phyloP scores from a whole-genome alignment of 148 eudicot genomes.

The Linanthus parryae region DNA sequence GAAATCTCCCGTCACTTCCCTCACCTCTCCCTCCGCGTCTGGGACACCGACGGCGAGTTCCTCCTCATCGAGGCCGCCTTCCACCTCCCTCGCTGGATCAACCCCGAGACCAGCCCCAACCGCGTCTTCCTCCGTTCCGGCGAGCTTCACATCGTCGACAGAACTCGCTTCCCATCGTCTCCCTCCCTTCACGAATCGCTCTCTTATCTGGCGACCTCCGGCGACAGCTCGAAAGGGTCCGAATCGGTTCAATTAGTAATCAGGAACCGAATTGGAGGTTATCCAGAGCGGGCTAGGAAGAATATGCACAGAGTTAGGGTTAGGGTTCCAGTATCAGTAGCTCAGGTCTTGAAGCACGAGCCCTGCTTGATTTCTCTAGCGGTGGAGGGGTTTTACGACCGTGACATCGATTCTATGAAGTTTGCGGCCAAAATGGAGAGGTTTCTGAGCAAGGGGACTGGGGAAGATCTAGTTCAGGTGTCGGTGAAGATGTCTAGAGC shows the following conservation, averaged over 20 bases:
- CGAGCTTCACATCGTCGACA: conserved; percentile 40
- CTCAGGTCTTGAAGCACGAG: conserved; percentile 70
- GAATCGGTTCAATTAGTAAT: conserved; percentile 41
- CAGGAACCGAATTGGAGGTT: conserved; percentile 34
- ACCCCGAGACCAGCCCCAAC: conserved; percentile 45
- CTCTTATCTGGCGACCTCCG: conserved; percentile 17
- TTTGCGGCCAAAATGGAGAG: conserved; percentile 68
- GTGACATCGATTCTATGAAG: conserved; percentile 89
- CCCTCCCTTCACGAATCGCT: conserved; percentile 39
- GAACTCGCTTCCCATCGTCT: conserved; percentile 13
- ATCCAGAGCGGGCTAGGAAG: conserved; percentile 37
- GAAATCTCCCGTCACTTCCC: conserved; percentile 36
- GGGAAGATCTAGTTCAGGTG: conserved; percentile 59
- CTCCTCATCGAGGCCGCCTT: conserved; percentile 77
- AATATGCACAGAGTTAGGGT: conserved; percentile 68
- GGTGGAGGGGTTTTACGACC: conserved; percentile 83
- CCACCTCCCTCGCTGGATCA: conserved; percentile 80
- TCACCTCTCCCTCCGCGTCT: conserved; percentile 44
- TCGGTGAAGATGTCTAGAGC: conserved; percentile 74
- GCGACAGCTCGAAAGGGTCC: conserved; percentile 25
- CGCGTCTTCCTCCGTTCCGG: conserved; percentile 59
- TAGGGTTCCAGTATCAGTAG: conserved; percentile 70
- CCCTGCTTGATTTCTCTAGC: conserved; percentile 62
- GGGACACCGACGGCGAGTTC: conserved; percentile 82
- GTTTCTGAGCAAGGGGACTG: conserved; percentile 56